These are phyloP conservation scores for Combretum micranthum DNA, from an alignment of 345 rosid species.

Conservation along the genomic window DNA sequence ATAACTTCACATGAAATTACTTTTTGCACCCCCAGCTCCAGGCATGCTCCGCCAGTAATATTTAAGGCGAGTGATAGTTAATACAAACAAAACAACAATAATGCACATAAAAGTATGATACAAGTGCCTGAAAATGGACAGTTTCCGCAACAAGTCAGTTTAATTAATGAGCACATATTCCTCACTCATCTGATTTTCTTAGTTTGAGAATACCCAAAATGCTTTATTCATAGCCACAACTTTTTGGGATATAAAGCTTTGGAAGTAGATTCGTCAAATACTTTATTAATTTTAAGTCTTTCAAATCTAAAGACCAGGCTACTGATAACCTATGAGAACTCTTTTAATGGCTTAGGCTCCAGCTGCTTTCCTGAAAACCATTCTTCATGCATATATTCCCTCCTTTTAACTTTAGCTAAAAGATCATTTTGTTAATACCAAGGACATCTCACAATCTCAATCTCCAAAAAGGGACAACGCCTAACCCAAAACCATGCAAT, in stretches of 20 bases:
- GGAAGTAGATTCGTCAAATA: constrained; percentile 34
- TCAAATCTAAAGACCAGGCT: constrained; percentile 14
- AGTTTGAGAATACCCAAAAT: too few species aligned
- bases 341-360: constrained; percentile 11
- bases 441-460: constrained; percentile 17
- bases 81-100: too few species aligned
- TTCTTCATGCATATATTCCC: constrained; percentile 50
- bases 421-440: constrained; percentile 25
- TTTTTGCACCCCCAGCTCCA: too few species aligned
- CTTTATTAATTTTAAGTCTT: constrained; percentile 26
- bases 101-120: too few species aligned
- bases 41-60: too few species aligned
- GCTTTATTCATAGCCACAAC: constrained; percentile 8
- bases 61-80: too few species aligned
- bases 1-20: too few species aligned
- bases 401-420: constrained; percentile 40
- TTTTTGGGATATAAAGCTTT: constrained; percentile 25
- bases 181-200: too few species aligned
- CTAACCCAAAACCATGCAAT: neutral
- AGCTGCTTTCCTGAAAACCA: constrained; percentile 30
- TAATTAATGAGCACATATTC: too few species aligned
- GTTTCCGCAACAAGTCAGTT: too few species aligned
- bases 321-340: constrained; percentile 25
- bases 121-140: too few species aligned
- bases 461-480: too few species aligned